These are phyloP conservation scores for Phaeosphaeria sp. DNA, from an alignment of 2,329 filamentous ascomycete species.

Conservation along the genomic window DNA sequence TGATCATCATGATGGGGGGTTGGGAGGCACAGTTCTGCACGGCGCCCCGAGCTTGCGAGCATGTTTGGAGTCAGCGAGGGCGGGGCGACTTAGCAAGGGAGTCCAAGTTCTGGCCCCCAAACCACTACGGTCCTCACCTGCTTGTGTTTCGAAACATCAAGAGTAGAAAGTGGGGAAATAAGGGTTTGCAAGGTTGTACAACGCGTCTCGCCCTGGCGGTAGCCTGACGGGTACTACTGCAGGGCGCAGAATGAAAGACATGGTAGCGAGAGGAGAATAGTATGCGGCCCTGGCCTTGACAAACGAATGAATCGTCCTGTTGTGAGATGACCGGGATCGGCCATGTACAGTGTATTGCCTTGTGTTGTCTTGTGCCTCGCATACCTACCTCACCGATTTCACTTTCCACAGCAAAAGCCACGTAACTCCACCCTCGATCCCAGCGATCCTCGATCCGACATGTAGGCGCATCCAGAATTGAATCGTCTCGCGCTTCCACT, in stretches of 20 bases:
- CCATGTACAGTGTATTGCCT: constrained; percentile 1
- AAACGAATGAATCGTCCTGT: background rate
- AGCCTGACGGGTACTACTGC: background rate
- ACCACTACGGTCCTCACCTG: background rate
- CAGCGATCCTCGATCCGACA: background rate
- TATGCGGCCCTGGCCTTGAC: background rate
- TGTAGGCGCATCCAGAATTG: background rate
- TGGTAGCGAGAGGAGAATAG: constrained; percentile 23
- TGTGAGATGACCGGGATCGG: background rate
- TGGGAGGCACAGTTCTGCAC: background rate
- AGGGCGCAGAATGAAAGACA: constrained; percentile 17
- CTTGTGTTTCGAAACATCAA: background rate
- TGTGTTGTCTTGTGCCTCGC: background rate
- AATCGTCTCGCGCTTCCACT: background rate
- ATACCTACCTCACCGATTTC: background rate
- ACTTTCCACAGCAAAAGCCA: background rate
- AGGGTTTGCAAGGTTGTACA: background rate
- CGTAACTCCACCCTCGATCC: background rate
- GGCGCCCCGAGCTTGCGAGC: too few relatives aligned
- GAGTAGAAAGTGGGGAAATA: background rate
- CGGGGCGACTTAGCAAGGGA: background rate
- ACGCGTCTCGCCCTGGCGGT: background rate
- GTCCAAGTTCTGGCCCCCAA: background rate
- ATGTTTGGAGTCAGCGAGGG: too few relatives aligned
- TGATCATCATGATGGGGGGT: background rate